Base-by-base conservation (phyloP, 2,329 filamentous ascomycete species). In the Paraphaeosphaeria sporulosa region DNA sequence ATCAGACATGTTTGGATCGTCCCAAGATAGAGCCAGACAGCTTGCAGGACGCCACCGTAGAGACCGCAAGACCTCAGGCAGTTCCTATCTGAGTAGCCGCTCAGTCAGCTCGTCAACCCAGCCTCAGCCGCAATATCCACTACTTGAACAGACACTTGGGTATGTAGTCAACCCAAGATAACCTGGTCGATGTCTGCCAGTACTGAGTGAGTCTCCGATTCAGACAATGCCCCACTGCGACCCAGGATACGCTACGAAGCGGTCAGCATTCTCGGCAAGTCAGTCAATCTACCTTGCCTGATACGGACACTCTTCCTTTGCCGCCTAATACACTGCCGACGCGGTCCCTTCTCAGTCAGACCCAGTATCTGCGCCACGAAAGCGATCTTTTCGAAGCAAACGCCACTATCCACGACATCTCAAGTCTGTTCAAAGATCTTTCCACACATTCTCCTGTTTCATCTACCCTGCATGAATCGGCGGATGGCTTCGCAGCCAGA, bases 11-110 rank as follows among this genome's bases (percentile, higher is more conserved):
- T 77, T 77, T 25, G 75, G 75, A 8, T 66, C 72, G 15, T 72
- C 70, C 10, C 70, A 77, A 49, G 74, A 77, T 46, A 69, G 74
- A 51, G 75, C 75, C 38, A 70, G 71, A 60, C 72, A 74, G 60
- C 73, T 76, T 44, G 74, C 74, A n/a, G 72, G 67, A 25, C 71
- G 73, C 34, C 67, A 66, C 52, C 66, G 73, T 51, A 71, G 66
- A 61, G 64, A 69, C 12, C 67, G 74, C 8, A 63, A 70, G 53
- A 60, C 56, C 48, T 76, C 70, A 10, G 57, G 42, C 34, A 64
- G 53, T 57, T 71, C 71, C 13, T 53, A 60, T 25, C 55, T 60
- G 10, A 67, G 60, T 48, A 60, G 57, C 58, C 64, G 61, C 43
- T 68, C 68, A 25, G 43, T 54, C 52, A 65, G 57, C 46, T 59